Percentiles rank a stretch among this genome's conserved stretches.
Evolutionary conservation across 2,329 filamentous ascomycete genomes (phyloP).

Genomic region (Pezicula carpinea): DNA sequence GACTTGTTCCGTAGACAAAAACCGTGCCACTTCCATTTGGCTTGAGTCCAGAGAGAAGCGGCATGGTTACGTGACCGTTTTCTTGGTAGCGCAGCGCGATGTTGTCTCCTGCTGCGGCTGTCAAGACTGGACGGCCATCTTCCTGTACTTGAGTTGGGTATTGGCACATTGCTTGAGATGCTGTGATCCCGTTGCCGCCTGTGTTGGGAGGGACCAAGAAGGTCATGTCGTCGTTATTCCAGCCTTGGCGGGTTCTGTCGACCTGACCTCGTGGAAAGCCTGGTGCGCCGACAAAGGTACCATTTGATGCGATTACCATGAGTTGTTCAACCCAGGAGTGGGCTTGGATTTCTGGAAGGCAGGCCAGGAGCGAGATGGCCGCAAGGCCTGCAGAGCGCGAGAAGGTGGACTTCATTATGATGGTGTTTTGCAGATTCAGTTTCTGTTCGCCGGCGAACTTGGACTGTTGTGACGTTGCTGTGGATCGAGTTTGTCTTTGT

Average conservation of each 20-base stretch:
- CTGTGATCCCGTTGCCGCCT: constrained; percentile 41
- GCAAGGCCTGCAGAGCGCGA: constrained; percentile 7
- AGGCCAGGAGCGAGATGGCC: constrained; percentile 14
- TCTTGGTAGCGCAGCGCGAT: constrained; percentile 67
- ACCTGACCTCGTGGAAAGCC: constrained; percentile 75
- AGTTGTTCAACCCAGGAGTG: constrained; percentile 85
- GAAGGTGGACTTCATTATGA: constrained; percentile 12
- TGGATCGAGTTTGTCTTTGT: background rate
- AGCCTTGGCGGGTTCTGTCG: constrained; percentile 53
- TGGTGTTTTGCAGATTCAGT: constrained; percentile 3
- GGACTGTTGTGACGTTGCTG: background rate
- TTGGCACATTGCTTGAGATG: constrained; percentile 58
- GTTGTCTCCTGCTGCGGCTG: constrained; percentile 54
- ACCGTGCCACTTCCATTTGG: constrained; percentile 70
- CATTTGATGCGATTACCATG: constrained; percentile 65
- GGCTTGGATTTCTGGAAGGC: constrained; percentile 31
- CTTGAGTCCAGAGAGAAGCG: constrained; percentile 48
- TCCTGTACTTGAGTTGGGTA: constrained; percentile 51
- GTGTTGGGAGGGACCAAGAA: constrained; percentile 58
- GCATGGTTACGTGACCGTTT: constrained; percentile 69
- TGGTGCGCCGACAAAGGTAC: constrained; percentile 62
- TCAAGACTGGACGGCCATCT: constrained; percentile 19
- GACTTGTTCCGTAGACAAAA: constrained; percentile 66
- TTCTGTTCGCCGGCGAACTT: constrained; percentile 14
- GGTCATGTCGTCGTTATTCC: constrained; percentile 53